Percentiles rank a stretch among this genome's conserved stretches.
Evolutionary conservation across 495 filamentous ascomycete species (phyloP).

Genomic region (Evernia prunastri): DNA sequence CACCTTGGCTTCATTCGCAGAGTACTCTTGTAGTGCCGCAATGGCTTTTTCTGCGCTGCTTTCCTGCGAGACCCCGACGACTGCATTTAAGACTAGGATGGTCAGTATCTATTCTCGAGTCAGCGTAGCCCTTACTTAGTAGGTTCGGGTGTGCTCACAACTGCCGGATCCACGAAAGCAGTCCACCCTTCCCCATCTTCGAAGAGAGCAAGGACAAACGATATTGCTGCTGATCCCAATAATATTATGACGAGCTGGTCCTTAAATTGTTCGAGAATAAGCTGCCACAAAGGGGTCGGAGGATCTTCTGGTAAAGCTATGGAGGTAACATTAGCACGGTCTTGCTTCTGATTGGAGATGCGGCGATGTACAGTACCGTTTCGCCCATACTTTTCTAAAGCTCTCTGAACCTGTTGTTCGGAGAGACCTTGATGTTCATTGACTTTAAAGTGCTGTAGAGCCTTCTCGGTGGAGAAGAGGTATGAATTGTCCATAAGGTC

Average conservation of each 20-base stretch:
- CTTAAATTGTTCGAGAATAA: constrained; percentile 98
- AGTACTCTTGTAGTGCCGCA: constrained; percentile 97
- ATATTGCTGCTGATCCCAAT: constrained; percentile 86
- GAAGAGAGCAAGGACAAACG: constrained; percentile 88
- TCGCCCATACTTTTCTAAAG: constrained; percentile 64
- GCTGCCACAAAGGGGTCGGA: constrained; percentile 92
- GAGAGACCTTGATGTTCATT: constrained; percentile 61
- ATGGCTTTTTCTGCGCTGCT: constrained; percentile 98
- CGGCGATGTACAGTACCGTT: constrained; percentile 60
- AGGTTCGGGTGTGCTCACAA: constrained; percentile 51
- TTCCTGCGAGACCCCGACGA: constrained; percentile 97
- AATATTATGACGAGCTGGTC: constrained; percentile 97
- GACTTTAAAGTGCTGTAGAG: constrained; percentile 66
- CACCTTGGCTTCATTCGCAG: constrained; percentile 94
- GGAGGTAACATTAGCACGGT: constrained; percentile 12
- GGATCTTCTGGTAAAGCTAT: constrained; percentile 91
- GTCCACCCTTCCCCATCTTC: constrained; percentile 91
- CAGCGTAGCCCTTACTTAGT: constrained; percentile 10
- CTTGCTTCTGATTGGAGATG: not conserved
- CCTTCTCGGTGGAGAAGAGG: constrained; percentile 57
- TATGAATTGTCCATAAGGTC: constrained; percentile 83
- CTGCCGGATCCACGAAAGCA: constrained; percentile 95
- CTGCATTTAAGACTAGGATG: constrained; percentile 91
- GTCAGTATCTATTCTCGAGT: constrained; percentile 69
- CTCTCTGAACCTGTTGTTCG: constrained; percentile 56